These are phyloP conservation scores for Persicaria maculosa DNA, from an alignment of 148 eudicot species.

Conservation along the genomic window DNA sequence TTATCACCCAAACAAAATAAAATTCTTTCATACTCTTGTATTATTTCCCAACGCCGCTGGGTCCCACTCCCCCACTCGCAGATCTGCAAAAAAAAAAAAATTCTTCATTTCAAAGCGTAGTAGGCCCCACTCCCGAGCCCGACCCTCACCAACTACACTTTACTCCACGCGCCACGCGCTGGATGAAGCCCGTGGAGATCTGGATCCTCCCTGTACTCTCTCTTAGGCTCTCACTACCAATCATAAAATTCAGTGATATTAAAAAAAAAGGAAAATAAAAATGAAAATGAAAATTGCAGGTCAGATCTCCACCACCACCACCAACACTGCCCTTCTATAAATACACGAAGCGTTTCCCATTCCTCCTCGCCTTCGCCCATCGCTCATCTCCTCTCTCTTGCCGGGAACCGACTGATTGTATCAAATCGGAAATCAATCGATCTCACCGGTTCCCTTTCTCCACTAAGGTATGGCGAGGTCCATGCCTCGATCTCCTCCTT, in stretches of 20 bases:
- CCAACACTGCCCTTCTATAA: not conserved
- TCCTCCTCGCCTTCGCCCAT: slow-evolving; percentile 13
- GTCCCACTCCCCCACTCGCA: not conserved
- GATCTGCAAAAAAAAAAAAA: not conserved
- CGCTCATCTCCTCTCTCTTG: not conserved
- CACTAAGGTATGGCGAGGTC: slow-evolving; percentile 6
- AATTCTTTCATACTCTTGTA: not conserved
- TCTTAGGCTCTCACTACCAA: not conserved
- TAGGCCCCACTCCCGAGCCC: not conserved
- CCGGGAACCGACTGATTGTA: slow-evolving; percentile 8
- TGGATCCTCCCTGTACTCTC: not conserved
- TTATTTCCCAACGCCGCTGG: not conserved
- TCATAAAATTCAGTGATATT: slow-evolving; percentile 6
- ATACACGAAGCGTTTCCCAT: not conserved
- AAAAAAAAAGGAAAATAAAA: not conserved
- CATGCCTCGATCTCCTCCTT: not conserved
- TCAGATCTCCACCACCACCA: not conserved
- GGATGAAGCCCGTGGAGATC: slow-evolving; percentile 1
- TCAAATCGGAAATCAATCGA: too few relatives aligned
- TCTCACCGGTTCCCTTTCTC: not conserved
- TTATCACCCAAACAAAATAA: not conserved
- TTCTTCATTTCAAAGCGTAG: slow-evolving; percentile 7
- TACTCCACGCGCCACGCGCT: slow-evolving; percentile 5
- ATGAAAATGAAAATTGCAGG: not conserved
- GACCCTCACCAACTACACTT: slow-evolving; percentile 1